These are phyloP conservation scores for Macrotyloma uniflorum DNA, from an alignment of 306 rosid species.

Conservation along the genomic window DNA sequence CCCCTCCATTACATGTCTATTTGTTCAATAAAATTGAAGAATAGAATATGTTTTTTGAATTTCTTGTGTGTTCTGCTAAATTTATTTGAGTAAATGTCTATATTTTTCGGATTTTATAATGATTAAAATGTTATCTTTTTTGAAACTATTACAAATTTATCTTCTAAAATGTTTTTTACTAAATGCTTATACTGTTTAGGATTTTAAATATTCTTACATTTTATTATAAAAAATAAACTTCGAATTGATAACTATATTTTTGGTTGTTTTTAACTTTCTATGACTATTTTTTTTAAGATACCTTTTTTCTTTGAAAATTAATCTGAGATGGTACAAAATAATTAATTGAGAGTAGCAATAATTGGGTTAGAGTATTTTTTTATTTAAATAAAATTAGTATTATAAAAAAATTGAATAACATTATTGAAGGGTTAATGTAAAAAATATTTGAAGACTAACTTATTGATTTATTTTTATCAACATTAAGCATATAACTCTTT, in stretches of 20 bases:
- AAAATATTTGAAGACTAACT: too few species aligned
- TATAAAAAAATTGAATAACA: not conserved
- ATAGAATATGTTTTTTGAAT: not conserved
- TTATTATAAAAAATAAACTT: not conserved
- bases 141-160: not conserved
- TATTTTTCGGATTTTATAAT: not conserved
- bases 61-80: constrained; percentile 1
- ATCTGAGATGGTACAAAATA: not conserved
- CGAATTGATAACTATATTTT: not conserved
- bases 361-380: not conserved
- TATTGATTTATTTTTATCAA: too few species aligned
- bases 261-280: not conserved
- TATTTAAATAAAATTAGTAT: not conserved
- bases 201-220: not conserved
- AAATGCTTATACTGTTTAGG: not conserved
- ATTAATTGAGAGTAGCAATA: not conserved
- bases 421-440: not conserved
- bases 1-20: constrained; percentile 43
- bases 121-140: not conserved
- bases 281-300: not conserved
- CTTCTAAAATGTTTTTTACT: not conserved
- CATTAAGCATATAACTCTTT: too few species aligned
- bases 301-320: not conserved
- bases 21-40: constrained; percentile 46
- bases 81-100: not conserved